A percentile compares a stretch with the other conserved stretches of the same genome.
Conservation (phyloP, 306 rosid species). For the Alnus rubra region DNA sequence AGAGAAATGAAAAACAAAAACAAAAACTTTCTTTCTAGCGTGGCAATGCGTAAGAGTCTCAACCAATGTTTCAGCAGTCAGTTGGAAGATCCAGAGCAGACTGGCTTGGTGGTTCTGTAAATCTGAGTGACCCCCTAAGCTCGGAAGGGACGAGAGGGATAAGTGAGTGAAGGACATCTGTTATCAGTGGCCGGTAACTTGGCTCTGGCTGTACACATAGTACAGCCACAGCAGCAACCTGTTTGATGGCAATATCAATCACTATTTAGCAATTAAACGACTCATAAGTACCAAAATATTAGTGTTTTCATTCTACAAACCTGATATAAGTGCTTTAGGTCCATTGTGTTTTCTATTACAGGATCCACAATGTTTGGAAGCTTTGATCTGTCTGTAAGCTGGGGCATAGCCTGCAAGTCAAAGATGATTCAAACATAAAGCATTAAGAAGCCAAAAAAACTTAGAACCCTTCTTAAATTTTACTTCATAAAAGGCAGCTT, state of each 20-base stretch:
- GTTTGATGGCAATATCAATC: constrained; percentile 27
- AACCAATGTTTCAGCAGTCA: constrained; percentile 20
- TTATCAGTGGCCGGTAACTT: constrained; percentile 82
- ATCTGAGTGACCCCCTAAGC: constrained; percentile 83
- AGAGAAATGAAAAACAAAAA: too few species aligned
- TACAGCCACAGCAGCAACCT: constrained; percentile 98
- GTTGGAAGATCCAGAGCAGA: constrained; percentile 19
- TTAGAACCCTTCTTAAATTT: constrained; percentile 9
- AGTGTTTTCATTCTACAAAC: constrained; percentile 36
- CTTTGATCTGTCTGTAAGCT: constrained; percentile 79
- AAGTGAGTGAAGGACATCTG: constrained; percentile 89
- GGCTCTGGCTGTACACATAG: constrained; percentile 92
- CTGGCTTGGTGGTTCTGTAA: constrained; percentile 42
- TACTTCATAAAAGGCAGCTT: constrained; percentile 15
- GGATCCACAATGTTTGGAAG: constrained; percentile 82
- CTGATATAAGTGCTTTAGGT: constrained; percentile 92
- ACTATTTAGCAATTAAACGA: constrained; percentile 1
- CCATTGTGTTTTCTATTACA: constrained; percentile 78
- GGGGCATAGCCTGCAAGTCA: constrained; percentile 87
- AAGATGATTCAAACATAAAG: constrained; percentile 9
- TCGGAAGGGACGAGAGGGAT: constrained; percentile 80
- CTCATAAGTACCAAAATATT: constrained; percentile 2
- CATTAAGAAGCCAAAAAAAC: constrained; percentile 25
- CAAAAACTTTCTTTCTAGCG: too few species aligned
- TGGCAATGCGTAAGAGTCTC: not conserved